Percentiles rank a stretch among this genome's conserved stretches.
Evolutionary conservation across 805 yeast species (phyloP).

Genomic region (Saccharomyces eubayanus): DNA sequence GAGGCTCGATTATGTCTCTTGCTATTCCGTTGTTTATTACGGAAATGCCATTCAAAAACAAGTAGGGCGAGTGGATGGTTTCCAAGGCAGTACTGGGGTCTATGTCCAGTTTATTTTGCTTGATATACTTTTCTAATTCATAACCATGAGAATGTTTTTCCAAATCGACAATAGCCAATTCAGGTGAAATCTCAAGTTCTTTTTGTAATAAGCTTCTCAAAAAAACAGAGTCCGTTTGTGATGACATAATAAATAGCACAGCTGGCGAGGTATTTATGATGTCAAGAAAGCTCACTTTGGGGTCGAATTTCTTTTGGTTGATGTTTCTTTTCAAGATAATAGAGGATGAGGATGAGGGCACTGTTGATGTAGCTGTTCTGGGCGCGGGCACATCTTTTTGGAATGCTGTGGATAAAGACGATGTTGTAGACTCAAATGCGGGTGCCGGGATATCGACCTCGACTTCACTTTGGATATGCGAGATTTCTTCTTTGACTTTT

Average conservation of each 20-base stretch:
- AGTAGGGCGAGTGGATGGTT: constrained; percentile 14
- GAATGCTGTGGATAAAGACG: not conserved
- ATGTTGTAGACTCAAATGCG: not conserved
- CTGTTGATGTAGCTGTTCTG: not conserved
- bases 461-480: constrained; percentile 11
- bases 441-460: not conserved
- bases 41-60: constrained; percentile 22
- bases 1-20: constrained; percentile 12
- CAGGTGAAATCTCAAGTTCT: constrained; percentile 64
- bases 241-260: constrained; percentile 41
- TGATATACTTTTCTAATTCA: constrained; percentile 59
- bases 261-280: constrained; percentile 61
- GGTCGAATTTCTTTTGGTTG: not conserved
- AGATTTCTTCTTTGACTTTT: constrained; percentile 13
- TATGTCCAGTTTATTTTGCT: constrained; percentile 3
- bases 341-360: not conserved
- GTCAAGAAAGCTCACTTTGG: constrained; percentile 33
- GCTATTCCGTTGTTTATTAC: constrained; percentile 11
- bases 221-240: constrained; percentile 61
- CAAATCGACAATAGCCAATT: constrained; percentile 65
- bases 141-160: constrained; percentile 69
- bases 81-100: not conserved
- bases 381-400: not conserved
- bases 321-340: not conserved
- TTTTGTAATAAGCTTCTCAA: constrained; percentile 55